These are phyloP conservation scores for Pleurozium schreberi DNA, from an alignment of 225 moss, liverwort and hornwort species.

Conservation along the genomic window DNA sequence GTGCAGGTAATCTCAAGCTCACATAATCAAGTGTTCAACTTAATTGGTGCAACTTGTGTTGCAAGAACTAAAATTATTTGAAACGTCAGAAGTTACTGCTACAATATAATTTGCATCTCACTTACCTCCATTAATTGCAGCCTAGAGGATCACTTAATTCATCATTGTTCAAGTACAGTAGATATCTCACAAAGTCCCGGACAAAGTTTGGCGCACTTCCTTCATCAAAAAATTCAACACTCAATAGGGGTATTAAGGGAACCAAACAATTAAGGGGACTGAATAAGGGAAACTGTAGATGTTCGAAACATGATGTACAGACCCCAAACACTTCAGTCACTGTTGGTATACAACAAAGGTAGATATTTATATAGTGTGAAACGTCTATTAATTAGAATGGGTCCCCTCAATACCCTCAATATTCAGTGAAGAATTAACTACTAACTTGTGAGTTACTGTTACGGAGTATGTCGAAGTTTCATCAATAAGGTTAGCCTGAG, in stretches of 20 bases:
- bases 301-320: too few species aligned
- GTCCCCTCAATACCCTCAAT: too few species aligned
- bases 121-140: not conserved
- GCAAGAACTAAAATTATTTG: not conserved
- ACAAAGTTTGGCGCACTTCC: not conserved
- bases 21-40: not conserved
- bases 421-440: not conserved
- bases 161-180: not conserved
- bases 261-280: too few species aligned
- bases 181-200: not conserved
- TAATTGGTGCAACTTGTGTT: not conserved
- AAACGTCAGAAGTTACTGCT: not conserved
- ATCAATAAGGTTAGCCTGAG: not conserved
- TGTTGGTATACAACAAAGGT: too few species aligned
- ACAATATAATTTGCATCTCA: not conserved
- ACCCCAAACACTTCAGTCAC: too few species aligned
- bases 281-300: too few species aligned
- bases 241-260: too few species aligned
- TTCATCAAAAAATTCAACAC: not conserved
- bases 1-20: not conserved
- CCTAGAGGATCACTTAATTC: not conserved
- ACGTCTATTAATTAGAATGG: too few species aligned
- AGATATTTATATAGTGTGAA: too few species aligned
- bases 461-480: not conserved
- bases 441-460: not conserved